Conservation (phyloP, 2,329 filamentous ascomycete species). For the Cercospora canescens region DNA sequence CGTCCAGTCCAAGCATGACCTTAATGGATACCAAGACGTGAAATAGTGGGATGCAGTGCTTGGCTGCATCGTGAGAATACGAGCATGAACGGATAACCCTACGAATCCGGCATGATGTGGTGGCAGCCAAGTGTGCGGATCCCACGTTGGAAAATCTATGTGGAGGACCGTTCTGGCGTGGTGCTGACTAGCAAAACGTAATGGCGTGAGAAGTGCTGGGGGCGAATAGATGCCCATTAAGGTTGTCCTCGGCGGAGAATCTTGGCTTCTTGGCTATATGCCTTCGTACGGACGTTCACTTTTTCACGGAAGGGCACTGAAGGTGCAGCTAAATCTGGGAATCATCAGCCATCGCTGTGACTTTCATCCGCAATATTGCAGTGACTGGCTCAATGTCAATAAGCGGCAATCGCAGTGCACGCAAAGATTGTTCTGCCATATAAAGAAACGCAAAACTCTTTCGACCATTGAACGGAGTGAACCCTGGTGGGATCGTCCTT, state of each 20-base stretch:
- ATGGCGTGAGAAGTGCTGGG: conserved; percentile 1
- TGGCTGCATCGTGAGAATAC: conserved; percentile 13
- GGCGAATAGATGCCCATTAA: conserved; percentile 2
- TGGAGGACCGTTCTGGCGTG: background rate
- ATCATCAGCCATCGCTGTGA: background rate
- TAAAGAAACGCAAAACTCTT: background rate
- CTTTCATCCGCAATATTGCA: background rate
- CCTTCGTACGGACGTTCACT: background rate
- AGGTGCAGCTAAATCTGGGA: background rate
- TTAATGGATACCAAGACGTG: conserved; percentile 8
- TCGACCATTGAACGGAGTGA: background rate
- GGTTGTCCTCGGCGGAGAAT: conserved; percentile 3
- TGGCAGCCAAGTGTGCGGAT: conserved; percentile 8
- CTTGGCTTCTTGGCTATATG: conserved; percentile 15
- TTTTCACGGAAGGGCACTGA: background rate
- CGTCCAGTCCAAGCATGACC: conserved; percentile 9
- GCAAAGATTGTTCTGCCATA: background rate
- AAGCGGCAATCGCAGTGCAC: background rate
- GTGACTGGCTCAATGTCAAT: background rate
- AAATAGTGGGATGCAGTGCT: conserved; percentile 6
- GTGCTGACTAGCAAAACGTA: background rate
- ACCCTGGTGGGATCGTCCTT: background rate
- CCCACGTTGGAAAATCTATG: background rate
- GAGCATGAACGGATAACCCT: conserved; percentile 8
- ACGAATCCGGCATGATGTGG: conserved; percentile 11